Evolutionary conservation across 306 rosid genomes (phyloP).

Genomic region (Cucurbita argyrosperma): DNA sequence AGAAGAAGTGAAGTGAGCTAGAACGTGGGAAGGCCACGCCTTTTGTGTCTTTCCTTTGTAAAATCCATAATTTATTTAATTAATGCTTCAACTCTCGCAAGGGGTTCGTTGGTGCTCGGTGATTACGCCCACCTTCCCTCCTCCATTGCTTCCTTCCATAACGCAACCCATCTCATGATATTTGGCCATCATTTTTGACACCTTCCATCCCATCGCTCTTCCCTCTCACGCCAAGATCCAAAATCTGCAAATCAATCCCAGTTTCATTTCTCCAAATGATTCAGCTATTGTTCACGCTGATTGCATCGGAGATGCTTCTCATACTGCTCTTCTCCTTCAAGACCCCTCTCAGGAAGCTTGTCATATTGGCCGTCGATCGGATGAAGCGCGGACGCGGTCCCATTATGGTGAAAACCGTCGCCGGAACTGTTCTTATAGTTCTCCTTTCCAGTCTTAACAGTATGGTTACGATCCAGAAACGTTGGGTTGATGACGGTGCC

Average conservation of each 20-base stretch:
- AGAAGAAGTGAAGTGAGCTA: no score
- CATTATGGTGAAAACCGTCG: conserved; percentile 58
- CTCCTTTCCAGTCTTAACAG: conserved; percentile 38
- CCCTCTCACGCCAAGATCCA: not conserved
- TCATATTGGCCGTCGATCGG: conserved; percentile 58
- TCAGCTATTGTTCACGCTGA: conserved; percentile 42
- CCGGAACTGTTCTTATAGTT: conserved; percentile 37
- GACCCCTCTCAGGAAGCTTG: conserved; percentile 74
- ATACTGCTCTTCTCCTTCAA: conserved; percentile 45
- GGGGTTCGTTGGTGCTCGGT: not conserved
- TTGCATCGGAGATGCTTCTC: conserved; percentile 46
- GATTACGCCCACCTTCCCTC: conserved; percentile 3
- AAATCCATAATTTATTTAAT: not conserved
- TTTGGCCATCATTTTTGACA: not conserved
- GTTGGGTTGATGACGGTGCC: conserved; percentile 42
- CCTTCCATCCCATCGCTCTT: no score
- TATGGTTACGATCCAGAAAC: conserved; percentile 44
- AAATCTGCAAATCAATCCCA: not conserved
- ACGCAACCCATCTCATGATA: conserved; percentile 5
- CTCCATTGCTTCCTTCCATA: conserved; percentile 3
- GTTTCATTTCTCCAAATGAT: conserved; percentile 28
- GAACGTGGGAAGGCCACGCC: not conserved
- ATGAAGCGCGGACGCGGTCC: conserved; percentile 79
- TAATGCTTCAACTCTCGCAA: not conserved
- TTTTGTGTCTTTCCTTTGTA: not conserved